Percentiles rank a stretch among this genome's conserved stretches.
Evolutionary conservation across 1,284 basidiomycete genomes (phyloP).

Genomic region (Puccinia coronata): DNA sequence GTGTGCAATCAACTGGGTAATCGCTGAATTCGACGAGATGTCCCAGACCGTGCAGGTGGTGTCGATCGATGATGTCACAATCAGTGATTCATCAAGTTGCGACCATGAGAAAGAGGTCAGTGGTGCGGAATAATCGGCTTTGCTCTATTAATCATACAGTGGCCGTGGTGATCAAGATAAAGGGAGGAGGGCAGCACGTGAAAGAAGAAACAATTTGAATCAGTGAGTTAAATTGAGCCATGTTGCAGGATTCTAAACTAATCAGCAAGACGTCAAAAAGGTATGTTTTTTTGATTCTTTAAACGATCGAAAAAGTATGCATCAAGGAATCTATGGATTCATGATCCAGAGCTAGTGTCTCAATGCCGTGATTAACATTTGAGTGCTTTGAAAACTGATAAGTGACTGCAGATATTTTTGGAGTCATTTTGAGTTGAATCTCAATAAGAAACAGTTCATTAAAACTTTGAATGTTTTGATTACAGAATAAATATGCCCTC

Average conservation of each 20-base stretch:
- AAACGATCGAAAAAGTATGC: neutral
- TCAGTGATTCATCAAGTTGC: constrained; percentile 85
- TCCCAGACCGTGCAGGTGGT: constrained; percentile 70
- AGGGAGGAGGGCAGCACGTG: neutral
- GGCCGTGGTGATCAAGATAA: neutral
- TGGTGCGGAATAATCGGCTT: constrained; percentile 80
- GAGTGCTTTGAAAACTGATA: neutral
- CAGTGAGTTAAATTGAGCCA: constrained; percentile 10
- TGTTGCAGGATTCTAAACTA: neutral
- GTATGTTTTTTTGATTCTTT: neutral
- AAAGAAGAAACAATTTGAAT: neutral
- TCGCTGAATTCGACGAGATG: constrained; percentile 88
- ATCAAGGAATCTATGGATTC: neutral
- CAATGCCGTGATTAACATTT: neutral
- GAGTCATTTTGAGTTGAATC: neutral
- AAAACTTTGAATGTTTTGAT: neutral
- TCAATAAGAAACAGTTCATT: neutral
- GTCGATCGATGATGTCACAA: constrained; percentile 84
- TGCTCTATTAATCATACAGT: constrained; percentile 66
- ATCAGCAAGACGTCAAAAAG: neutral
- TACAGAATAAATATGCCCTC: neutral
- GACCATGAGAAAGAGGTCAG: constrained; percentile 96
- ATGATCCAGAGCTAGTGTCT: neutral
- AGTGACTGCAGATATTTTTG: neutral
- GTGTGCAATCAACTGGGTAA: constrained; percentile 93